Evolutionary conservation across 208 protist species (phyloP).

Genomic region (Trypanosomatidae sp.): DNA sequence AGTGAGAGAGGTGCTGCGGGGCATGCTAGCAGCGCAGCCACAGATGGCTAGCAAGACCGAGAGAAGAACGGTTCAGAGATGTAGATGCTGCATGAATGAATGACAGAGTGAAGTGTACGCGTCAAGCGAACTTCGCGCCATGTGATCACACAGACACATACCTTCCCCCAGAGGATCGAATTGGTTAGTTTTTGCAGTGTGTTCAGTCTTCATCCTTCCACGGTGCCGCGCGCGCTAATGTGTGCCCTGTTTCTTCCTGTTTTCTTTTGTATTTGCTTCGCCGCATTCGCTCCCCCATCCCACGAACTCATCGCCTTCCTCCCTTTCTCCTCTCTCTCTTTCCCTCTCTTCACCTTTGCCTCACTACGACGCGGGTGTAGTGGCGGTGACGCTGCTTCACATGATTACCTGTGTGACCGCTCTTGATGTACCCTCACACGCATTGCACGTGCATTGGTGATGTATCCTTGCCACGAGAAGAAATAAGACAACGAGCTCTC

Average conservation of each 20-base stretch:
- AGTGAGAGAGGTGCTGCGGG: background rate
- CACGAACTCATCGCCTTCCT: background rate
- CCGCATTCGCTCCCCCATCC: background rate
- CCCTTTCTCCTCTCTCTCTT: background rate
- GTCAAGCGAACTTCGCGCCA: background rate
- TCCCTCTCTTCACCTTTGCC: background rate
- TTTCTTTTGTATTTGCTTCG: slow-evolving; percentile 2
- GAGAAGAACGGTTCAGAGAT: background rate
- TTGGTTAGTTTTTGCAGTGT: background rate
- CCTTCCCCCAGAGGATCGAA: background rate
- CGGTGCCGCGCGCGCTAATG: background rate
- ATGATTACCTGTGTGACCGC: too few species aligned
- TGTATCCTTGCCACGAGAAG: too few species aligned
- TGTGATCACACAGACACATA: background rate
- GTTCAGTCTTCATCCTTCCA: background rate
- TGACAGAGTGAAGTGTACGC: background rate
- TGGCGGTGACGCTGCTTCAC: too few species aligned
- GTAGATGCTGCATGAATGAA: background rate
- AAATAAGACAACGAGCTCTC: too few species aligned
- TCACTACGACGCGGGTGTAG: background rate
- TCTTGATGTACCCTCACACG: too few species aligned
- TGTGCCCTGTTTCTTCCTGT: background rate
- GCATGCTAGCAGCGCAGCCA: background rate
- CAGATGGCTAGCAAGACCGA: background rate
- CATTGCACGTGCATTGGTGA: too few species aligned